Evolutionary conservation across 768 basidiomycete genomes (phyloP), one percentile per base, ranked within the genome.

Genomic region (Amanita muscaria): DNA sequence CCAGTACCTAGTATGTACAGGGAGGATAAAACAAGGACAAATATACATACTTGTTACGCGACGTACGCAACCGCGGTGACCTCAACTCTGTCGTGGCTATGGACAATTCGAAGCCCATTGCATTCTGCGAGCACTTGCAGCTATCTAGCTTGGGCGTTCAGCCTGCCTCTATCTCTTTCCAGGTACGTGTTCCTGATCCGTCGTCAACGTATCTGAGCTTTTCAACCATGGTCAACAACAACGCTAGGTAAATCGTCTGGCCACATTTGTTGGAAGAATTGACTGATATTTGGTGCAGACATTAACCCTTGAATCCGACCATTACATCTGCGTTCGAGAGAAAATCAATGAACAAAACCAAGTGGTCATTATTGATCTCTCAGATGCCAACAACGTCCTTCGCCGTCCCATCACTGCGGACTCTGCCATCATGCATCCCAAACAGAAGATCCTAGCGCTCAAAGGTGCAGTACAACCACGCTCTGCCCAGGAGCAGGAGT

Each of bases 341-440:
- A 92, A 91, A 64, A 77, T 90, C 59, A 83, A 86, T 57, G 92
- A 93, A 52, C 83, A 89, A 59, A 91, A 94, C 66, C 93, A 97
- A 67, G 96, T 99, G 51, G 94, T 97, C 61, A 98, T 99, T 60
- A 87, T 99, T 60, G 94, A 98, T 80, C 83, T 99, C 51, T 73
- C 85, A 49, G 90, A 98, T 64, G 90, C 93, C 56, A 97, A 97
- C 70, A 89, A 94, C 83, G 88, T 98, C 56, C 77, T 93, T 45
- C 83, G 92, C 49, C 74, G 92, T 54, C 92, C 92, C 50, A 98
- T 99, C 58, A 86, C 88, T 19, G 96, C 96, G n/a, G 96, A 99
- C 62, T 90, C 89, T 30, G 94, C 96, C 46, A 96, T 99, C 55
- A 98, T 99, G 94, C 92, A 97, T 60, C 90, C 89, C 1, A 79